phyloP scores from a whole-genome alignment of 1,284 basidiomycete genomes.

The Neonothopanus nambi region DNA sequence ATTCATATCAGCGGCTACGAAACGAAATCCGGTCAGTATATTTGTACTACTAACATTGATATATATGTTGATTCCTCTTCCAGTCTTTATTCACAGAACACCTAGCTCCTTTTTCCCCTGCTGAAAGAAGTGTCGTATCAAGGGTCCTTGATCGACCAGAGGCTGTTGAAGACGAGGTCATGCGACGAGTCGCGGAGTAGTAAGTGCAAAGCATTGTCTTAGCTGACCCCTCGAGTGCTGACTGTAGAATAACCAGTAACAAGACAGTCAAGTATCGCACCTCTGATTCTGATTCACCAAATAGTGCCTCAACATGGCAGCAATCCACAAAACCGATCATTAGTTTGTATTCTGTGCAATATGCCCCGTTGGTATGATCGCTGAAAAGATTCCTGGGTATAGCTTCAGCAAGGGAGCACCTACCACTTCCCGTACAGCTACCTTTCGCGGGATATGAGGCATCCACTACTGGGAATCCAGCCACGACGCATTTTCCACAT shows the following conservation, averaged over 20 bases:
- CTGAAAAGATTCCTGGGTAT: too few species aligned
- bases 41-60: slow-evolving; percentile 1
- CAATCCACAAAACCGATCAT: too few species aligned
- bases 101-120: slow-evolving; percentile 36
- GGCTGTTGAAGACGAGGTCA: slow-evolving; percentile 43
- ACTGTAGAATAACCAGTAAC: slow-evolving; percentile 15
- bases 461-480: too few species aligned
- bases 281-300: slow-evolving; percentile 1
- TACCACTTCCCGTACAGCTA: too few species aligned
- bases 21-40: slow-evolving; percentile 37
- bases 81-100: slow-evolving; percentile 26
- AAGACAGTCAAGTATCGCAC: slow-evolving; percentile 19
- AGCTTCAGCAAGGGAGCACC: too few species aligned
- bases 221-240: not conserved
- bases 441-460: too few species aligned
- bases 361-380: too few species aligned
- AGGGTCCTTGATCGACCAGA: slow-evolving; percentile 38
- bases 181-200: slow-evolving; percentile 45
- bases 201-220: slow-evolving; percentile 28
- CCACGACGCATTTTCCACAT: too few species aligned
- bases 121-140: slow-evolving; percentile 37
- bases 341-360: too few species aligned
- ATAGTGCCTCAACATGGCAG: not conserved
- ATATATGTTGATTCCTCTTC: slow-evolving; percentile 1
- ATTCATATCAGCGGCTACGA: slow-evolving; percentile 44